Conservation (phyloP, 148 eudicot species). For the Pouteria glomerata region DNA sequence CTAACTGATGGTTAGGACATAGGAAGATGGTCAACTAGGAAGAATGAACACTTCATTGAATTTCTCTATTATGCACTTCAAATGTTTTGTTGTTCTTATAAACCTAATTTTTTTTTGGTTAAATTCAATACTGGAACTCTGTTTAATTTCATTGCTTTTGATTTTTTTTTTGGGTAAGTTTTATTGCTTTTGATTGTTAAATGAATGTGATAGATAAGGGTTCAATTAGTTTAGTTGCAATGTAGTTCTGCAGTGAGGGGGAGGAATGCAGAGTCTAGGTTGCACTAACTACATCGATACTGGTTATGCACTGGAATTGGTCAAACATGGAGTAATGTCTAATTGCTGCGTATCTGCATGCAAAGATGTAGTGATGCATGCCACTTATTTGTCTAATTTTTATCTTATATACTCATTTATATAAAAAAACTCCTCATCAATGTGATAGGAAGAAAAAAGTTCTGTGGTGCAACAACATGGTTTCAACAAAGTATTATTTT, state of each 20-base stretch:
- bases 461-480: background rate
- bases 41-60: background rate
- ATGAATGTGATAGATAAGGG: background rate
- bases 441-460: background rate
- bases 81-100: background rate
- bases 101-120: slow-evolving; percentile 2
- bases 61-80: background rate
- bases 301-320: background rate
- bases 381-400: background rate
- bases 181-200: background rate
- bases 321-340: background rate
- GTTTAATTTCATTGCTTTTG: background rate
- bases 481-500: background rate
- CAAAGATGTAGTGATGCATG: too few species aligned
- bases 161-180: too few species aligned
- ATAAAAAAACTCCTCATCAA: background rate
- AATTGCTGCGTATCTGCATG: background rate
- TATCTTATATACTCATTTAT: background rate
- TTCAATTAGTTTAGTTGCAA: background rate
- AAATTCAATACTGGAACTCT: background rate
- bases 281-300: slow-evolving; percentile 3
- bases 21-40: background rate
- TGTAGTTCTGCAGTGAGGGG: background rate
- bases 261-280: background rate
- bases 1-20: background rate